These are phyloP conservation scores for Globisporangium carolinianum DNA, from an alignment of 352 stramenopile genomes.

Conservation along the genomic window DNA sequence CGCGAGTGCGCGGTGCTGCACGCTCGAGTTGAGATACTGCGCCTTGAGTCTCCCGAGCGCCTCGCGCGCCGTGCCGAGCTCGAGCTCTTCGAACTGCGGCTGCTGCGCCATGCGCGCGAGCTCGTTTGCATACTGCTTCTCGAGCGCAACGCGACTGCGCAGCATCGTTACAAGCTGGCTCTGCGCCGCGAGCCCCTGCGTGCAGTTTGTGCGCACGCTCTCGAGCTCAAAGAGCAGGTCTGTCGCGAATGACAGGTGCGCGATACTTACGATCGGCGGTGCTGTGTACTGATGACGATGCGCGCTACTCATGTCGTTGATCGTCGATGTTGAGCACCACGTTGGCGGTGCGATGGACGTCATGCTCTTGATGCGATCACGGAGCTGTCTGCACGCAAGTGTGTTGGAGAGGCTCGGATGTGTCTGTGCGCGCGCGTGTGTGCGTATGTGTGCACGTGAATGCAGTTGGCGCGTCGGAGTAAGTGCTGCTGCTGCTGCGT, in stretches of 20 bases:
- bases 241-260: slow-evolving; percentile 56
- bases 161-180: slow-evolving; percentile 55
- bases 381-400: background rate
- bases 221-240: slow-evolving; percentile 78
- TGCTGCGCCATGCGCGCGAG: slow-evolving; percentile 53
- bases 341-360: background rate
- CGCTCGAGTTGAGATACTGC: slow-evolving; percentile 79
- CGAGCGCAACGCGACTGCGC: slow-evolving; percentile 60
- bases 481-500: too few species aligned
- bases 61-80: slow-evolving; percentile 43
- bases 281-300: background rate
- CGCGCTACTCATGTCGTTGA: background rate
- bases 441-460: too few species aligned
- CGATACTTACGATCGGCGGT: slow-evolving; percentile 1
- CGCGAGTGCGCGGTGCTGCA: slow-evolving; percentile 67
- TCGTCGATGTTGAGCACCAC: background rate
- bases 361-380: background rate
- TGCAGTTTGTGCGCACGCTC: slow-evolving; percentile 44
- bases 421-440: too few species aligned
- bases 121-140: slow-evolving; percentile 66
- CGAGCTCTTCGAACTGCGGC: slow-evolving; percentile 49
- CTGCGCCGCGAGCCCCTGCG: slow-evolving; percentile 40
- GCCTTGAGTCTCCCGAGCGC: slow-evolving; percentile 52
- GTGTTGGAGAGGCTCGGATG: too few species aligned
- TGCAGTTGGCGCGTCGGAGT: too few species aligned